Evolutionary conservation across 1,284 basidiomycete species (phyloP).

Genomic region (Mycena sp.): DNA sequence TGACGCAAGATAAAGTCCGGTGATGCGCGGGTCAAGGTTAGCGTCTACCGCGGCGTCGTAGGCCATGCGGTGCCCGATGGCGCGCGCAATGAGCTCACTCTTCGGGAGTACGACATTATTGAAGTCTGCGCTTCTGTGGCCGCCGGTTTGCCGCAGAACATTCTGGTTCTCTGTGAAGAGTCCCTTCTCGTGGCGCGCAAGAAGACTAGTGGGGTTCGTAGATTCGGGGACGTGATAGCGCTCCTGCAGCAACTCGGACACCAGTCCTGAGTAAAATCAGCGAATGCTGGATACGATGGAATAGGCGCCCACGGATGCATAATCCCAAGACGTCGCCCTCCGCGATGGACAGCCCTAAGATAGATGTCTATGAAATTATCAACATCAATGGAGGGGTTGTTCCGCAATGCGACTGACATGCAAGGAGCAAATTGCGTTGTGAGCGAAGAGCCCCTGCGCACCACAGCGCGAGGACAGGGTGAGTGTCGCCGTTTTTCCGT

Average conservation of each 20-base stretch:
- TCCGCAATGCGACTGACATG: background rate
- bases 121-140: conserved; percentile 34
- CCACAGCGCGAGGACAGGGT: conserved; percentile 49
- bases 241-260: conserved; percentile 34
- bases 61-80: conserved; percentile 44
- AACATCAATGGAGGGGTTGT: background rate
- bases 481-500: conserved; percentile 36
- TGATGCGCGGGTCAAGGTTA: conserved; percentile 28
- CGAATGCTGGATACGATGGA: background rate
- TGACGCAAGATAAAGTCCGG: conserved; percentile 36
- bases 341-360: conserved; percentile 42
- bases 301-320: conserved; percentile 45
- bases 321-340: conserved; percentile 52
- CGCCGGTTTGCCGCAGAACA: conserved; percentile 9
- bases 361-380: background rate
- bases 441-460: conserved; percentile 51
- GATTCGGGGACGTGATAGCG: conserved; percentile 33
- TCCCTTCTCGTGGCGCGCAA: conserved; percentile 30
- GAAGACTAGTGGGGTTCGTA: conserved; percentile 28
- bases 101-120: conserved; percentile 38
- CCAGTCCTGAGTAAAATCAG: conserved; percentile 29
- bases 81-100: conserved; percentile 33
- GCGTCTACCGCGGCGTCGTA: conserved; percentile 40
- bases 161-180: conserved; percentile 26
- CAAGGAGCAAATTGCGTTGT: conserved; percentile 39